Base-by-base conservation (phyloP, 225 moss, liverwort and hornwort species). In the Sphagnum contortum region DNA sequence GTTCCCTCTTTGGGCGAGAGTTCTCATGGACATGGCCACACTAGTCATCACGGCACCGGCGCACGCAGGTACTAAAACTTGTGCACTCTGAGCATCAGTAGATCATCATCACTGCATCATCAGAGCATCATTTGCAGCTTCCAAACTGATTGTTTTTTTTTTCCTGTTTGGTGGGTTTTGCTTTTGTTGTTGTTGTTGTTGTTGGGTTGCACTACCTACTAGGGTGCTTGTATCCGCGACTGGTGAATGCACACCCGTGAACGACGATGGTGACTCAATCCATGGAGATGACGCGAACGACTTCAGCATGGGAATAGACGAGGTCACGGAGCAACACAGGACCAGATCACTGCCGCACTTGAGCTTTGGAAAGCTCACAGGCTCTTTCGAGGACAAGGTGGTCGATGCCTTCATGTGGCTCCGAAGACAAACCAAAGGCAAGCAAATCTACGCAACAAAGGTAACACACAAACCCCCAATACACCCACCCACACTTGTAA, bases 401-500 rank as follows among this genome's bases (percentile, higher is more conserved):
- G 62, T 72, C 11, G 65, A 69, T 57, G 14, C 59, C 3, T 80
- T 55, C 64, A 2, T 69, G 68, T 84, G 83, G 80, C 77, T 84
- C 14, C 50, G 77, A 57, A 72, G 73, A 60, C 84, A 84, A 64
- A 74, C 80, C 45, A 80, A 80, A 58, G 84, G 80, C 58, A 84
- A 84, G 68, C 44, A 75, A 48, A 84, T 84, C 12, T 80, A 77
- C 72, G 84, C 84, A 63, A 70, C 75, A 5, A 80, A 84, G 84
- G 84, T 84, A 59, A 59, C 48, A 2, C 56, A 57, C 11, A 13
- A 13, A 13, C 13, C 29, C 3, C 12, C 3, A 7, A 4, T 12
- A 29, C 29, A 29, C 29, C 29, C 29, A 29, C 29, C 29, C 29
- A 29, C 29, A 29, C 29, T 29, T 29, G 29, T 29, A 0, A 29